Percentiles rank a stretch among this genome's conserved stretches.
phyloP scores from a whole-genome alignment of 257 asterid species.

The Salvia splendens region DNA sequence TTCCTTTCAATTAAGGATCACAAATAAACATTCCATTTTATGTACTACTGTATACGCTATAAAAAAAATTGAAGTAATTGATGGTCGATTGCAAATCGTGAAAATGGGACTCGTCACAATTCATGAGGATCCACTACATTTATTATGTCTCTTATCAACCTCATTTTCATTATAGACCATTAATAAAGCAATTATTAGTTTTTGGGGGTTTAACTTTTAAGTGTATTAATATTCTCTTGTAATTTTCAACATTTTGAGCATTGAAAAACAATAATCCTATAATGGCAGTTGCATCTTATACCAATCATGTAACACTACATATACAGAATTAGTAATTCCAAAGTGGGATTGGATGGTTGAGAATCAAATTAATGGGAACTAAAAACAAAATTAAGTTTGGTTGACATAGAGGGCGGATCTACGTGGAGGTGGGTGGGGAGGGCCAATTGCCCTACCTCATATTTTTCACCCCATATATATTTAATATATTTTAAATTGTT shows the following conservation, averaged over 20 bases:
- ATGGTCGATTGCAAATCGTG: slow-evolving; percentile 28
- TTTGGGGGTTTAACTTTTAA: background rate
- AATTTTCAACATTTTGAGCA: background rate
- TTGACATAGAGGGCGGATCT: too few relatives aligned
- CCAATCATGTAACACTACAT: background rate
- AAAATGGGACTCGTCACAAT: slow-evolving; percentile 21
- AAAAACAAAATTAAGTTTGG: too few relatives aligned
- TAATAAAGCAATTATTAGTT: slow-evolving; percentile 14
- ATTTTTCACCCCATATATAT: too few relatives aligned
- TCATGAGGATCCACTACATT: slow-evolving; percentile 5
- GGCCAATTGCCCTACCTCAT: too few relatives aligned
- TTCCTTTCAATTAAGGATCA: slow-evolving; percentile 30
- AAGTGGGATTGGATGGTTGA: background rate
- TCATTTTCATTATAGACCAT: slow-evolving; percentile 17
- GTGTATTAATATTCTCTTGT: background rate
- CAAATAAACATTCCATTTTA: slow-evolving; percentile 25
- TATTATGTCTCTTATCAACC: slow-evolving; percentile 13
- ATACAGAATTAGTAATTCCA: background rate
- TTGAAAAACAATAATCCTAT: too few relatives aligned
- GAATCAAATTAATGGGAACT: too few relatives aligned
- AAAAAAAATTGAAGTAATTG: slow-evolving; percentile 16
- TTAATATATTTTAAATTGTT: too few relatives aligned
- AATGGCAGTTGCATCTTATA: background rate
- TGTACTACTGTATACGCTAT: background rate
- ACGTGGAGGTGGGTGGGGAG: too few relatives aligned